These are phyloP conservation scores for Globisporangium emineosum DNA, from an alignment of 352 stramenopile species.

Conservation along the genomic window DNA sequence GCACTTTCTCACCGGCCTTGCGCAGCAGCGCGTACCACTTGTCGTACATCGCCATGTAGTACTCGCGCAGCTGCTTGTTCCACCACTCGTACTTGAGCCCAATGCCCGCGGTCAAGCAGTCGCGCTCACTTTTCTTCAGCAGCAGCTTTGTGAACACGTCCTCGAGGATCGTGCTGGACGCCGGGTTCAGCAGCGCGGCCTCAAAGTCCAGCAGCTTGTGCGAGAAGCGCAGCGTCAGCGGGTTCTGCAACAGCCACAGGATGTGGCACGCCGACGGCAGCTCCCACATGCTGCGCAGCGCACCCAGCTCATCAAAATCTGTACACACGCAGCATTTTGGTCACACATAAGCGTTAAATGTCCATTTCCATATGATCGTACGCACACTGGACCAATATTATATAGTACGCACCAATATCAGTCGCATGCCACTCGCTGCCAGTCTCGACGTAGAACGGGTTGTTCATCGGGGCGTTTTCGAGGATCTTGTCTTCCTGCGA, in stretches of 20 bases:
- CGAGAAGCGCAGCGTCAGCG: conserved; percentile 73
- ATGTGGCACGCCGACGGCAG: conserved; percentile 79
- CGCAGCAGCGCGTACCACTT: conserved; percentile 77
- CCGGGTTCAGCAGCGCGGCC: conserved; percentile 66
- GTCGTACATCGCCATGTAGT: conserved; percentile 81
- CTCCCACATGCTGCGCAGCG: conserved; percentile 67
- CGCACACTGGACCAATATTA: background rate
- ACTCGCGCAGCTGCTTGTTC: conserved; percentile 83
- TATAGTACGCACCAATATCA: conserved; percentile 36
- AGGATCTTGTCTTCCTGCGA: conserved; percentile 49
- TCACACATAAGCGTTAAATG: background rate
- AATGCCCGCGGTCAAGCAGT: conserved; percentile 67
- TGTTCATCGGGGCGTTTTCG: conserved; percentile 54
- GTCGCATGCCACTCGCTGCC: conserved; percentile 64
- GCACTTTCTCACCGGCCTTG: conserved; percentile 67
- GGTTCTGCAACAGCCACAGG: conserved; percentile 79
- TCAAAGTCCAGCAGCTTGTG: conserved; percentile 84
- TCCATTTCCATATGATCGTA: background rate
- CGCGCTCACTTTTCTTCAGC: conserved; percentile 80
- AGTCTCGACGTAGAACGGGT: conserved; percentile 70
- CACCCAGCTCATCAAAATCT: conserved; percentile 71
- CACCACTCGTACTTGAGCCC: conserved; percentile 88
- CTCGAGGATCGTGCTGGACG: conserved; percentile 68
- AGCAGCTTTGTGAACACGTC: conserved; percentile 86
- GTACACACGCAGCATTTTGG: background rate